A percentile compares a stretch with the other conserved stretches of the same genome.
phyloP scores from a whole-genome alignment of 2,329 filamentous ascomycete species.

The Stachybotrys echinatus region DNA sequence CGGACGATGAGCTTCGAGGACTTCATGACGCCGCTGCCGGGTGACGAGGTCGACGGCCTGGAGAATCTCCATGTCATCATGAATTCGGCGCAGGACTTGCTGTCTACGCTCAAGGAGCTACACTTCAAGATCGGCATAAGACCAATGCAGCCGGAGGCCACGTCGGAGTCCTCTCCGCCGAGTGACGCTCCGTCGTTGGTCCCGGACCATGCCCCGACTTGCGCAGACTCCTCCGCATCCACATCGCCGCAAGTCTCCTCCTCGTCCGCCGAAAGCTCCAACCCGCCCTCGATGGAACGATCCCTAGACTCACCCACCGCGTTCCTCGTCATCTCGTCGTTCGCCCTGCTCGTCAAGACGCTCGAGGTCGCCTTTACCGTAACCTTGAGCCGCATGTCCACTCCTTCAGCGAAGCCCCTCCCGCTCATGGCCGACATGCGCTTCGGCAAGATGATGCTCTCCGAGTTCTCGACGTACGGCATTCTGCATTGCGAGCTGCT shows the following conservation, averaged over 20 bases:
- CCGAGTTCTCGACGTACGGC: constrained; percentile 19
- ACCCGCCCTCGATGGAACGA: neutral
- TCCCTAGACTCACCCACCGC: constrained; percentile 17
- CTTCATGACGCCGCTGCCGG: constrained; percentile 10
- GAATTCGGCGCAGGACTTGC: constrained; percentile 16
- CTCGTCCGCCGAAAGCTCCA: neutral
- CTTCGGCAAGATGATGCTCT: constrained; percentile 16
- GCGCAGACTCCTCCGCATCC: neutral
- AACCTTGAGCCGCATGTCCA: constrained; percentile 10
- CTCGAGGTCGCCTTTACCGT: constrained; percentile 17
- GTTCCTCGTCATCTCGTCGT: constrained; percentile 23
- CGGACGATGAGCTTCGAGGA: constrained; percentile 2
- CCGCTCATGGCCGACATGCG: constrained; percentile 9
- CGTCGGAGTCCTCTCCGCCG: too few relatives aligned
- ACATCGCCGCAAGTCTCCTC: neutral
- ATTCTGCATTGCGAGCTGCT: constrained; percentile 20
- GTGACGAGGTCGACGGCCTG: constrained; percentile 9
- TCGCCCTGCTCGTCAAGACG: constrained; percentile 17
- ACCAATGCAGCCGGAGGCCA: constrained; percentile 2
- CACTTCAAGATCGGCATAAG: constrained; percentile 15
- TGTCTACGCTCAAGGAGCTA: constrained; percentile 15
- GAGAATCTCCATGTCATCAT: constrained; percentile 14
- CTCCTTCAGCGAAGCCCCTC: constrained; percentile 6
- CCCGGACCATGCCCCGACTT: too few relatives aligned
- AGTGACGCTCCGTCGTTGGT: too few relatives aligned